A percentile compares a stretch with the other conserved stretches of the same genome.
Evolutionary conservation across 179 eudicot genomes (phyloP).

Genomic region (Amaranthus tricolor): DNA sequence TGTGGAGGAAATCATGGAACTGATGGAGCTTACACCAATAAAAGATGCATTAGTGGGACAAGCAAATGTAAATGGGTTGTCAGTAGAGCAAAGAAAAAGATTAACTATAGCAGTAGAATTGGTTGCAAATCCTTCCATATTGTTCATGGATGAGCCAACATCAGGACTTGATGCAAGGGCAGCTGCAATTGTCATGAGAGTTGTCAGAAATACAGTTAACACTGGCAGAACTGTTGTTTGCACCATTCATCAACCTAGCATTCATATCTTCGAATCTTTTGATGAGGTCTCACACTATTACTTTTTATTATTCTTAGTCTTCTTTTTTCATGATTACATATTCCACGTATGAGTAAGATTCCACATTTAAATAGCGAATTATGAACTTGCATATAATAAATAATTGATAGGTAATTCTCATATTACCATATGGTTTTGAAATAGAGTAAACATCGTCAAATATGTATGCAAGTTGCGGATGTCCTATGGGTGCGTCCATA

Average conservation of each 20-base stretch:
- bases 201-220: conserved; percentile 26
- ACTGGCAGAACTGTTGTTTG: conserved; percentile 32
- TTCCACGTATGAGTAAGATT: no score
- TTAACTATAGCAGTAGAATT: conserved; percentile 28
- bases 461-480: no score
- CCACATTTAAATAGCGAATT: no score
- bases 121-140: conserved; percentile 31
- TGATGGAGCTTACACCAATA: conserved; percentile 26
- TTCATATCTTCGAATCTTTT: conserved; percentile 28
- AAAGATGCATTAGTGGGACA: conserved; percentile 28
- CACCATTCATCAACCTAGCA: conserved; percentile 33
- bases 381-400: no score
- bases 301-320: neutral
- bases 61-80: conserved; percentile 24
- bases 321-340: neutral
- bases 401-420: no score
- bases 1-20: conserved; percentile 25
- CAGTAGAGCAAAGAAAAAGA: conserved; percentile 30
- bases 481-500: no score
- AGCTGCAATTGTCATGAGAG: conserved; percentile 32
- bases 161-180: conserved; percentile 34
- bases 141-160: conserved; percentile 34
- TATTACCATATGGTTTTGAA: no score
- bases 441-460: no score
- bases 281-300: conserved; percentile 18